Base-by-base conservation (phyloP, 2,329 filamentous ascomycete genomes). In the Colletotrichum sp. region DNA sequence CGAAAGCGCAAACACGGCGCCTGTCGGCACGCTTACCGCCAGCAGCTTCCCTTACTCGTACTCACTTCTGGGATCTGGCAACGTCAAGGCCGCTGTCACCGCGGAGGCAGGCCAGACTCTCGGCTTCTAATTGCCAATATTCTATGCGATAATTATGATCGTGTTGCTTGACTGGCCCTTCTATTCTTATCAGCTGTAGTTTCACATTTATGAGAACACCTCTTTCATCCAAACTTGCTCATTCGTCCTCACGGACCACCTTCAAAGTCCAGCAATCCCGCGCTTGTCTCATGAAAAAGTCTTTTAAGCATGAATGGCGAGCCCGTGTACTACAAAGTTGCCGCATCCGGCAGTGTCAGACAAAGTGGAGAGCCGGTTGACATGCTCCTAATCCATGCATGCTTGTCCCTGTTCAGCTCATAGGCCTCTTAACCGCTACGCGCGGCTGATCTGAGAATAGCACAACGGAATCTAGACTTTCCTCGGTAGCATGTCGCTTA, bases 21-120 rank as follows among this genome's bases (percentile, higher is more conserved):
- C 86, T 2, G 80, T 82, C 49, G 88, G 88, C 34, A 88, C 86
- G 5, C 82, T 90, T 19, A 88, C 82, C 32, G 84, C 83, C 13
- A 84, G 90, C 13, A 87, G 87, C 1, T 92, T 92, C 80, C 79
- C 80, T 27, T 91, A 91, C 82, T 83, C 82, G 9, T 81, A 87
- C 71, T 65, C 65, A 2, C 77, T 78, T 4, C 79, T 91, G 29
- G 88, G 87, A 1, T 87, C 87, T 1, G 82, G 76, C 8, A 86
- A 82, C 29, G 87, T 90, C 29, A 84, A 86, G 80, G 82, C 78
- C 34, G 82, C 84, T 12, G 84, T 89, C 22, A 79, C 79, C 2
- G 79, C 78, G 52, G 81, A 74, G n/a, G 84, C 83, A 8, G 84
- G 84, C 19, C 82, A 84, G 79, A 85, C 78, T 27, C 77, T 84